A percentile compares a stretch with the other conserved stretches of the same genome.
Conservation (phyloP, 768 basidiomycete genomes). For the Psilocybe sp. region DNA sequence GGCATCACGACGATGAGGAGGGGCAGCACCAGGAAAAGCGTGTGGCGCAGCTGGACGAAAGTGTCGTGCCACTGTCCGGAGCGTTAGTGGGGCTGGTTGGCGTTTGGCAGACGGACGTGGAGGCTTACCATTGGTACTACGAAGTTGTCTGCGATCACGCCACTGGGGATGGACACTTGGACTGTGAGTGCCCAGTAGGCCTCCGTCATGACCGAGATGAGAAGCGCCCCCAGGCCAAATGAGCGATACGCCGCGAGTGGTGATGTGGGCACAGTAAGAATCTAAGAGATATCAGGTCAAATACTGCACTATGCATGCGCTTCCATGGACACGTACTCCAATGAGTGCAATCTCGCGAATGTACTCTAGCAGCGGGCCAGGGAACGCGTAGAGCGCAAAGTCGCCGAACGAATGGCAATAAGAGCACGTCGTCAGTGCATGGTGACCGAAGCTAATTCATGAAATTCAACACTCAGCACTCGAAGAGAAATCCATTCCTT, state of each 20-base stretch:
- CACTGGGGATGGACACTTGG: constrained; percentile 39
- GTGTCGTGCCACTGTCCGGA: constrained; percentile 63
- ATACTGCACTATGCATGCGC: neutral
- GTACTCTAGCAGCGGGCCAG: constrained; percentile 55
- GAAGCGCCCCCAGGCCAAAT: constrained; percentile 44
- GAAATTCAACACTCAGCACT: neutral
- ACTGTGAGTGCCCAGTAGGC: constrained; percentile 50
- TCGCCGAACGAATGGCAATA: constrained; percentile 63
- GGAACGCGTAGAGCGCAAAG: constrained; percentile 56
- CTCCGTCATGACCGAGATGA: constrained; percentile 50
- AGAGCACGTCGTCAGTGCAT: constrained; percentile 58
- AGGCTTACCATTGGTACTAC: constrained; percentile 36
- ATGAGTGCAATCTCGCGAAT: constrained; percentile 53
- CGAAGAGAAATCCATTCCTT: neutral
- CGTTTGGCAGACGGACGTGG: neutral
- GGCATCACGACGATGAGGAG: constrained; percentile 44
- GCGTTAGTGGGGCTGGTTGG: neutral
- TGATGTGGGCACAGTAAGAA: constrained; percentile 25
- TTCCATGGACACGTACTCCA: constrained; percentile 30
- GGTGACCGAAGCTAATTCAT: constrained; percentile 61
- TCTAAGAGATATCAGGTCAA: neutral
- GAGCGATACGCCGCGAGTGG: constrained; percentile 33
- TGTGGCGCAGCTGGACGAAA: constrained; percentile 49
- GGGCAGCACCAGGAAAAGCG: constrained; percentile 59
- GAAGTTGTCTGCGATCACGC: constrained; percentile 21